Evolutionary conservation across 495 filamentous ascomycete genomes (phyloP), one percentile per base, ranked within the genome.

Genomic region (Tuber melanosporum): DNA sequence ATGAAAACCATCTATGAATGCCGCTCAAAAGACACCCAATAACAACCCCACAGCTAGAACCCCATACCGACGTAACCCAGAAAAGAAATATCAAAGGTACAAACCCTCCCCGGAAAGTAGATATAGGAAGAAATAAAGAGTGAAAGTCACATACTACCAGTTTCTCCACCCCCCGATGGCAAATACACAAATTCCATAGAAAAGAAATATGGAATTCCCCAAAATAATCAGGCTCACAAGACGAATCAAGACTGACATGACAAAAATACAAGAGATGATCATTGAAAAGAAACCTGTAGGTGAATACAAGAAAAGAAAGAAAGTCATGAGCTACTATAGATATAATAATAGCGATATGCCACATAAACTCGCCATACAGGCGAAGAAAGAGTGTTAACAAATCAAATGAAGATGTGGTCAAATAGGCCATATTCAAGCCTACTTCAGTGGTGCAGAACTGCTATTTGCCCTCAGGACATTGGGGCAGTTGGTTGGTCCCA

Each of bases 401-500:
- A 66, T 66, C 57, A 66, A 66, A 66, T 7, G 14, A 14, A 66
- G 26, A 26, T 17, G 26, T 6, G 26, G 57, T 14, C 26, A 66
- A 66, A 66, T 15, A 36, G 26, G 57, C 26, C 26, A 36, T 36
- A 14, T 36, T 26, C 52, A 36, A 66, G 26, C 57, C 57, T 66
- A 66, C 57, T 26, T 66, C 14, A 36, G n/a, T 36, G 57, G 57
- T 66, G 26, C 9, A 66, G 26, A 66, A 36, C 26, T 36, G 57
- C 57, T 66, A 66, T 66, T 66, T 19, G 75, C 77, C 52, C 81
- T 82, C 70, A 82, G 73, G 6, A 83, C 78, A 49, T 71, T 73
- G 32, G 91, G 87, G 26, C 97, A 94, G 19, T 93, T 93, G 77
- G 91, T 94, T 3, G 95, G 93, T 45, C 94, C 92, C 78, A 97